A percentile compares a stretch with the other conserved stretches of the same genome.
Evolutionary conservation across 139 green algal genomes (phyloP).

Genomic region (Gonium pectorale): DNA sequence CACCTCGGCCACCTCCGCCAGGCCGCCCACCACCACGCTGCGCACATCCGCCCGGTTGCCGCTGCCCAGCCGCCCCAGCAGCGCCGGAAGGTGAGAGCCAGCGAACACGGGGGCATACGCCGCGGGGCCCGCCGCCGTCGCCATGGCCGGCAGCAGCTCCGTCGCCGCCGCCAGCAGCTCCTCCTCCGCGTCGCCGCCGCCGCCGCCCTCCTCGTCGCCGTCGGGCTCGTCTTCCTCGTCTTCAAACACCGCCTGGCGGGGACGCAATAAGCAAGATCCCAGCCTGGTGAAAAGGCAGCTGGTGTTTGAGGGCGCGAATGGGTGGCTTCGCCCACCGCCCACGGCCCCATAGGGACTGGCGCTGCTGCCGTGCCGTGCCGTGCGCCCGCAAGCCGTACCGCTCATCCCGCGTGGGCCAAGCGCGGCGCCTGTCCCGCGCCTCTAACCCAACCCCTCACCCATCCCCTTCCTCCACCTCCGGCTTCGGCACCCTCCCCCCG

Average conservation of each 20-base stretch:
- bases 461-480: background rate
- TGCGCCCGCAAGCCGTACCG: too few species aligned
- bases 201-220: conserved; percentile 57
- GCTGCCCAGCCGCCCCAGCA: conserved; percentile 59
- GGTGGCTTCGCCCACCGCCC: too few species aligned
- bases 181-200: conserved; percentile 55
- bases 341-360: too few species aligned
- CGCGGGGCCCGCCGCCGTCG: conserved; percentile 54
- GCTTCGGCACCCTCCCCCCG: conserved; percentile 35
- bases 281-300: too few species aligned
- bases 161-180: conserved; percentile 71
- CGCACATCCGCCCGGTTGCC: conserved; percentile 59
- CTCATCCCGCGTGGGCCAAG: too few species aligned
- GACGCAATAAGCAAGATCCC: too few species aligned
- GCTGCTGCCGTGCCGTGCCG: too few species aligned
- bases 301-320: too few species aligned
- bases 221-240: conserved; percentile 47
- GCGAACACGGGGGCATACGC: conserved; percentile 74
- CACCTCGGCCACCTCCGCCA: conserved; percentile 75
- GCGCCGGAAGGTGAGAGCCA: conserved; percentile 56
- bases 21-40: conserved; percentile 63
- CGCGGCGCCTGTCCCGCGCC: background rate
- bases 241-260: background rate
- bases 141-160: conserved; percentile 75
- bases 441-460: background rate